Evolutionary conservation across 306 rosid species (phyloP), one percentile per base, ranked within the genome.

Genomic region (Oxytropis ochrocephala): DNA sequence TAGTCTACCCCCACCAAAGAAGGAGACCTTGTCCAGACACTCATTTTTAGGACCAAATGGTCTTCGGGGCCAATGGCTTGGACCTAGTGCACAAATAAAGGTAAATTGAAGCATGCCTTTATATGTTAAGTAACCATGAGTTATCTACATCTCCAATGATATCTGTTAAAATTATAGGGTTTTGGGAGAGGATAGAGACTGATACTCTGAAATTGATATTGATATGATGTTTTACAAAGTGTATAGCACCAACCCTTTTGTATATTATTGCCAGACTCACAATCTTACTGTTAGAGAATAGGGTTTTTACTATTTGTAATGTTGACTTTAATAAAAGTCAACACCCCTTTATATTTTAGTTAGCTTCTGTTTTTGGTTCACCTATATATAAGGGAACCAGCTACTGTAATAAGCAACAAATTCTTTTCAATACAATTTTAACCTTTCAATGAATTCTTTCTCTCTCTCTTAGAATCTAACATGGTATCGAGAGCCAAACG

Each of bases 41-140:
- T 95, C 97, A 46, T 75, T 91, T 80, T 83, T 95, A 78, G 99
- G 99, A 57, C 97, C 95, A 38, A 91, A 78, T 86, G 99, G 97
- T 78, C 93, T 95, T 67, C 87, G 63, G 67, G 92, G 90, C 54
- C 97, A 95, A 81, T 91, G 99, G 99, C 90, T 63, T 35, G 97
- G 87, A 54, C 96, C 97, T 16, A 87, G 82, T 38, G 69, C 88
- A 43, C 86, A 76, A 80, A 65, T 77, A 48, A 95, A 91, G 97
- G 99, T 91, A 78, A 69, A 12, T 11, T 64, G 35, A 72, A 60
- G 60, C 73, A 51, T 41, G 14, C 21, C 42, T 5, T 36, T 36
- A 27, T 49, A 48, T 77, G 35, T 49, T 50, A n/a, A 35, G 43
- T 58, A 61, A 78, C 39, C 64, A 18, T 27, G 49, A 58, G 39